A percentile compares a stretch with the other conserved stretches of the same genome.
These are phyloP conservation scores for Trifolium fragiferum DNA, from an alignment of 306 rosid species.

Conservation along the genomic window DNA sequence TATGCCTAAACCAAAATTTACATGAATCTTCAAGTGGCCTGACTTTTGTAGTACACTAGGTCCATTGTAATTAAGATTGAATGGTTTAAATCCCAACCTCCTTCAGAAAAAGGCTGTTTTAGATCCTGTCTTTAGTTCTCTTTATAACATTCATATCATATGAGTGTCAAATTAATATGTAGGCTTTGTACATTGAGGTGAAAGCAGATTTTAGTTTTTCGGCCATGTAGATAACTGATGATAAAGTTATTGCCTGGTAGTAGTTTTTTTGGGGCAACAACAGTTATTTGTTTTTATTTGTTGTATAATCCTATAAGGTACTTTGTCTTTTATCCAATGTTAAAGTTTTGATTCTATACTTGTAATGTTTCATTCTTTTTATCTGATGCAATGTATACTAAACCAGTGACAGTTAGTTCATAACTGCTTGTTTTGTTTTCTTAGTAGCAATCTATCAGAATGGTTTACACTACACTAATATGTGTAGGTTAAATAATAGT, in stretches of 20 bases:
- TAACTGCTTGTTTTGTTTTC: constrained; percentile 14
- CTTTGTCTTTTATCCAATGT: not conserved
- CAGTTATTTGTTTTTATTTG: constrained; percentile 19
- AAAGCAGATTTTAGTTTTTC: constrained; percentile 39
- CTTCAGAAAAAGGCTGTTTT: constrained; percentile 48
- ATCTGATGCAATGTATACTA: not conserved
- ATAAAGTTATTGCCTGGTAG: constrained; percentile 25
- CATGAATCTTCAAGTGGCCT: constrained; percentile 55
- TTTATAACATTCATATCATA: constrained; percentile 43
- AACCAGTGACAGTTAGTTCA: constrained; percentile 14
- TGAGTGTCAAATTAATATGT: constrained; percentile 49
- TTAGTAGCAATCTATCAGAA: not conserved
- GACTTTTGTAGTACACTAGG: constrained; percentile 63
- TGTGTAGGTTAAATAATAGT: not conserved
- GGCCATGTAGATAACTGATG: constrained; percentile 34
- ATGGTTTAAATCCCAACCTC: constrained; percentile 43
- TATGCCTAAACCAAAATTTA: constrained; percentile 81
- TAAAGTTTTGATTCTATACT: not conserved
- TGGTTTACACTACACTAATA: not conserved
- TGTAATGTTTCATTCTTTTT: not conserved
- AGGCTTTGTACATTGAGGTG: constrained; percentile 54
- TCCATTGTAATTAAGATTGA: constrained; percentile 67
- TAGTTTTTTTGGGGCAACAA: not conserved
- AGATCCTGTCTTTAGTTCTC: constrained; percentile 49
- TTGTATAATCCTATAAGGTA: constrained; percentile 7